Base-by-base conservation (phyloP, 2,329 filamentous ascomycete species). In the Pestalotiopsis sp. region DNA sequence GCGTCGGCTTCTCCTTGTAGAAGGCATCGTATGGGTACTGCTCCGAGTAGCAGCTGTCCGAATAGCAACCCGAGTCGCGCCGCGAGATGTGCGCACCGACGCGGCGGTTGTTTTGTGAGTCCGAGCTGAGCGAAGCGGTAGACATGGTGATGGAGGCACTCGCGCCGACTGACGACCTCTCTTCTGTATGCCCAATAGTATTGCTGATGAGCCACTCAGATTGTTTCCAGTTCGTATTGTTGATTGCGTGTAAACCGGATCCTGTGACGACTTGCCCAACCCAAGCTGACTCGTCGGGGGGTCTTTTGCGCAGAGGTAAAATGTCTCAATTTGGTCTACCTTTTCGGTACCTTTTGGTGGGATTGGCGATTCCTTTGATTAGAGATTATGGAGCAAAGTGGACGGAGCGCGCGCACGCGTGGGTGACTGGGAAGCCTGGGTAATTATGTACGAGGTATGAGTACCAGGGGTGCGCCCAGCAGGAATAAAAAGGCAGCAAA, bases 1-100 rank as follows among this genome's bases (percentile, higher is more conserved):
- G 49, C 39, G 20, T 56, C n/a, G 41, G 49, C 49, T 66, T 66
- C 13, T 64, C 61, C 49, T 66, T 66, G 63, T 66, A 66, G 20
- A 27, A 56, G 12, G 45, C 63, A 38, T 66, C 63, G 41, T 38
- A 58, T 4, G 63, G 36, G 25, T 58, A 38, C 23, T 25, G 41
- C 14, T 66, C 63, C 36, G 41, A 56, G 36, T 31, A 62, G 49
- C 49, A 57, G 49, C 41, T 58, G 25, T 66, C 63, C 4, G 63
- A 41, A 13, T 41, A 66, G 63, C 61, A 49, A 31, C 23, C 38
- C 38, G 63, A 58, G 31, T 66, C 49, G 25, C 63, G 63, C 25
- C 23, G n/a, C 25, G 45, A 58, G 17, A 56, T 39, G 41, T n/a
- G 45, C 17, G n/a, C 20, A 7, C 49, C 45, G 23, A 66, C 23